Base-by-base conservation (phyloP, 495 filamentous ascomycete genomes). In the Tirmania nivea region DNA sequence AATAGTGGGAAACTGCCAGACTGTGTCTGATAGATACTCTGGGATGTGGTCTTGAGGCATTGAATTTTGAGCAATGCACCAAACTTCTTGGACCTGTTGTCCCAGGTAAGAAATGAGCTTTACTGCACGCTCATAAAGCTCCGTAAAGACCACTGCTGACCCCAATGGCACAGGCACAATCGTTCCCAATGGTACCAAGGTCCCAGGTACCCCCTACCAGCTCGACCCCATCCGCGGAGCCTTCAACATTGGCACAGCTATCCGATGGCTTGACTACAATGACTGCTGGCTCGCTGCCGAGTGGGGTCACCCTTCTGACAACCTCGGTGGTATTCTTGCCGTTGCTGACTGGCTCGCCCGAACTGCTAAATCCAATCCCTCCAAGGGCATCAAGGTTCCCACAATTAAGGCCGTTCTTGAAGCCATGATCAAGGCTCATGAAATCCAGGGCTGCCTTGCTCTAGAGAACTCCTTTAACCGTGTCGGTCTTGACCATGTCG, bases 221-320 rank as follows among this genome's bases (percentile, higher is more conserved):
- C 79, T 97, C 53, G 90, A 97, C 68, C 90, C 90, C 21, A 81
- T 97, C 59, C 83, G 87, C 57, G 90, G 84, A 45, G 90, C 90
- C 53, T 97, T 97, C 76, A 96, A 97, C 75, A 96, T 97, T 55
- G 90, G 90, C 55, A 80, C 92, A 57, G 92, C 90, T 79, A 94
- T 97, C 69, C 76, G 90, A 59, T 97, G 90, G 90, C 78, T 97
- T 53, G 90, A 97, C 69, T 97, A 95, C 78, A 97, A 97, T 66
- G 90, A 97, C 75, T 96, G 90, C 76, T 97, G 90, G 92, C 73
- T 97, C 54, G 90, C 90, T 14, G 90, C 90, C 53, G 90, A 97
- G 71, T 97, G 90, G 90, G 90, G 90, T 48, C 90, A 97, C 64
- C 90, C 89, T 48, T 93, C 86, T 2, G 89, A 96, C 72, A 96